Base-by-base conservation (phyloP, 2,329 filamentous ascomycete species). In the Aspergillus jensenii region DNA sequence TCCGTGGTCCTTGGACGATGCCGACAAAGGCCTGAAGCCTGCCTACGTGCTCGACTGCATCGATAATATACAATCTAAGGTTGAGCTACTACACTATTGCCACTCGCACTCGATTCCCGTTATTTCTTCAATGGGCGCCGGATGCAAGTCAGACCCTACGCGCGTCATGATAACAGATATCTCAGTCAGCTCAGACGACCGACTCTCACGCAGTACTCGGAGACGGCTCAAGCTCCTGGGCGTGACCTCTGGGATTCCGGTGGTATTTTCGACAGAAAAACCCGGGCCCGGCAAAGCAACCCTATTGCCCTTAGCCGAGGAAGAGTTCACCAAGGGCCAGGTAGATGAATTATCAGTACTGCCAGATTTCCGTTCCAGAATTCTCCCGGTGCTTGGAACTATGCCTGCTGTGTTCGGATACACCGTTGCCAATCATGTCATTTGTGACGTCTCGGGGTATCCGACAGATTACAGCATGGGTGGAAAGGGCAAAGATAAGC, bases 351-450 rank as follows among this genome's bases (percentile, higher is more conserved):
- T 98, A 0, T 90, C 92, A 44, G 90, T 96, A 0, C 83, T 99
- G 51, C 90, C 93, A 1, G 93, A 96, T 71, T 99, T 99, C 74
- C 84, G 95, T 23, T 91, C 96, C 9, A 84, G 95, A n/a, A 99
- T 99, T 57, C 77, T 99, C 8, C 95, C 95, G 0, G 95, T 99
- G 0, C 79, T 99, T 3, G 95, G 95, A 1, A 99, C 95, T 0
- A 97, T 99, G 93, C 95, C 95, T 0, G 93, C 95, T 2, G 88
- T 98, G 1, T 99, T 99, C 73, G 95, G 95, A 8, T 90, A 97
- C 56, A 90, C 89, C 0, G 86, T 90, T 8, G 95, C 95, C 4
- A 99, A 98, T 75, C 91, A 98, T 71, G 87, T 98, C 59, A 93
- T 99, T 63, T 83, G 96, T 56, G 85, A 87, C 58, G 84, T 98